These are phyloP conservation scores for Aspergillus costaricaensis DNA, from an alignment of 2,329 filamentous ascomycete genomes.

Conservation along the genomic window DNA sequence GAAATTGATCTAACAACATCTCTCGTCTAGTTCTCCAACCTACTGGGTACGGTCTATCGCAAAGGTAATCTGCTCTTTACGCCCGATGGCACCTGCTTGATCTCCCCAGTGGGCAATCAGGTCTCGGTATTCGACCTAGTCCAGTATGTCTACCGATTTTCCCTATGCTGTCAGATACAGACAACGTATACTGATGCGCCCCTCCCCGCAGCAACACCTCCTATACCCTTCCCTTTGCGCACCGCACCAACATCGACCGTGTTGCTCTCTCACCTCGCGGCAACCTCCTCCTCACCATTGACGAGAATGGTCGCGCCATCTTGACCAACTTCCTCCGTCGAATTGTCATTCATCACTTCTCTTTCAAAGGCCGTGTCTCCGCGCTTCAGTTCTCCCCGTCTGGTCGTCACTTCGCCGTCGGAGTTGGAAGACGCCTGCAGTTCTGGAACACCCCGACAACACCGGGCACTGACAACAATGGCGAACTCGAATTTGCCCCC, in stretches of 20 bases:
- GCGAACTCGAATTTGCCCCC: conserved; percentile 89
- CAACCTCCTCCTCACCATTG: conserved; percentile 88
- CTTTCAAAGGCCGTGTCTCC: conserved; percentile 81
- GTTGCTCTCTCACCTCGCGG: conserved; percentile 87
- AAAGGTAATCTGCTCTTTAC: conserved; percentile 97
- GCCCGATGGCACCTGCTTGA: conserved; percentile 90
- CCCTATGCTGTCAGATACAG: not conserved
- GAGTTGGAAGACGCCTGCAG: conserved; percentile 82
- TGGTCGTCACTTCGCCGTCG: conserved; percentile 86
- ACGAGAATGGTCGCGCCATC: conserved; percentile 92
- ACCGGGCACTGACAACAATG: conserved; percentile 74
- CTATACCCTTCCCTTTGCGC: conserved; percentile 69
- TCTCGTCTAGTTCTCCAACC: conserved; percentile 79
- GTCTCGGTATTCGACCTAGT: conserved; percentile 95
- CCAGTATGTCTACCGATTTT: conserved; percentile 62
- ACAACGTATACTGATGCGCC: conserved; percentile 6
- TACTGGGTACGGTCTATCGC: conserved; percentile 97
- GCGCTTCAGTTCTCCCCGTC: conserved; percentile 89
- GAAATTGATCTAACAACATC: conserved; percentile 2
- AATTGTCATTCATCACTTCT: conserved; percentile 89
- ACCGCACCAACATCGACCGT: conserved; percentile 88
- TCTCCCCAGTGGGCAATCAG: conserved; percentile 94
- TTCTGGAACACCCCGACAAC: conserved; percentile 95
- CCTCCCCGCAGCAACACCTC: conserved; percentile 40
- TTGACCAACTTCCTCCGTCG: conserved; percentile 86